Evolutionary conservation across 139 green algal genomes (phyloP).

Genomic region (Chlorella sp.): DNA sequence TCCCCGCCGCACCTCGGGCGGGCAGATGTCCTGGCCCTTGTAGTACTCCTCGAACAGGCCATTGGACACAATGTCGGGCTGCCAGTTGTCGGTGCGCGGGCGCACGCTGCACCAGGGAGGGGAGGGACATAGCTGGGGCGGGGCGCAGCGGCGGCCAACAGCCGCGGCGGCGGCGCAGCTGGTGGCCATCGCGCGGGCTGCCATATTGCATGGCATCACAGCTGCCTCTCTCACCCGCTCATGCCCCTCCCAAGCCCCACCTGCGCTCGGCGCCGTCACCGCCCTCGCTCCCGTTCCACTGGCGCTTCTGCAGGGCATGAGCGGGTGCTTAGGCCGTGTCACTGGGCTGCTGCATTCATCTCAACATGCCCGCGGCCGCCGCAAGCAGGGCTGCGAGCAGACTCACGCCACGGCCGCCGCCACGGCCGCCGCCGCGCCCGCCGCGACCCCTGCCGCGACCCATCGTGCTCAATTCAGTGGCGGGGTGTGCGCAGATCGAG

Average conservation of each 20-base stretch:
- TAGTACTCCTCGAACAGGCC: constrained; percentile 80
- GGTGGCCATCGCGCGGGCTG: no score
- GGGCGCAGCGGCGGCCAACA: no score
- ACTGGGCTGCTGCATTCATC: no score
- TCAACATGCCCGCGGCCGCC: background rate
- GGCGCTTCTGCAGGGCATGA: constrained; percentile 4
- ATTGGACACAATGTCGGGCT: constrained; percentile 42
- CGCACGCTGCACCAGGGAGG: background rate
- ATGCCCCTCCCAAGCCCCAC: no score
- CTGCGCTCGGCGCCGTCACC: background rate
- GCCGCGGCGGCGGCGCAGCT: no score
- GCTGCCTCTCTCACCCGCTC: no score
- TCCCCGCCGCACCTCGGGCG: constrained; percentile 21
- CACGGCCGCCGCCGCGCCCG: background rate
- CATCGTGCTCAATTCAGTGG: background rate
- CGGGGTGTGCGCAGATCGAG: no score
- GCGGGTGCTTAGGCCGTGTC: no score
- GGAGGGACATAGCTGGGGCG: background rate
- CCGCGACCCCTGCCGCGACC: constrained; percentile 34
- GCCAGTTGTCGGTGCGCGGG: constrained; percentile 36
- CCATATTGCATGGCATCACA: no score
- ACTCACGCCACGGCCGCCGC: background rate
- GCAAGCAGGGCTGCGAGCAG: background rate
- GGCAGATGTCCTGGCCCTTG: constrained; percentile 60
- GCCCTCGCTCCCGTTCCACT: background rate